phyloP scores from a whole-genome alignment of 805 yeast genomes.

The Candida cerambycidarum region DNA sequence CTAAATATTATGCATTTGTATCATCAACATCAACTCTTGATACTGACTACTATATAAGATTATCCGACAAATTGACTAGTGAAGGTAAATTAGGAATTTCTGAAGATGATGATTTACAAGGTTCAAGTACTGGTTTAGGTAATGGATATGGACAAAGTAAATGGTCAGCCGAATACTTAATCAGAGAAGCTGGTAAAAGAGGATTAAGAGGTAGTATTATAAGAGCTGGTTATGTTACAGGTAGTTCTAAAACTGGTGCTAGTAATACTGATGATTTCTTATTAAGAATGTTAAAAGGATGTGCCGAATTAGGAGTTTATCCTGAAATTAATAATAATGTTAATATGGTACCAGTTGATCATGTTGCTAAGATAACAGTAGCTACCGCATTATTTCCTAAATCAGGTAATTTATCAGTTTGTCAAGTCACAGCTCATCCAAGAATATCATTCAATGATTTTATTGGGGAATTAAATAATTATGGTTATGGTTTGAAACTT shows the following conservation, averaged over 20 bases:
- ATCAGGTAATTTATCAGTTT: constrained; percentile 59
- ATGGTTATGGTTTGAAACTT: constrained; percentile 68
- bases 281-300: constrained; percentile 91
- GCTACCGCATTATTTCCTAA: constrained; percentile 84
- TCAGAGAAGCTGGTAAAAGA: constrained; percentile 81
- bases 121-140: constrained; percentile 79
- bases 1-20: constrained; percentile 86
- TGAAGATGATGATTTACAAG: constrained; percentile 80
- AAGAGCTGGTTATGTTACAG: constrained; percentile 96
- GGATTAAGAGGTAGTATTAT: constrained; percentile 89
- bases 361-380: constrained; percentile 88
- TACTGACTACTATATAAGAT: constrained; percentile 71
- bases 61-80: constrained; percentile 68
- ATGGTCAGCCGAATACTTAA: constrained; percentile 93
- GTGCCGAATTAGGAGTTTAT: constrained; percentile 78
- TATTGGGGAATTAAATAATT: constrained; percentile 60
- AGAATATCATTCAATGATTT: constrained; percentile 78
- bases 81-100: constrained; percentile 71
- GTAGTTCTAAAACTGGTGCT: constrained; percentile 79
- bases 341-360: constrained; percentile 97
- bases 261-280: constrained; percentile 96
- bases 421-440: constrained; percentile 98
- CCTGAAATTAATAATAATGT: constrained; percentile 88
- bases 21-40: constrained; percentile 95
- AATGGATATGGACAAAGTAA: constrained; percentile 97